phyloP scores from a whole-genome alignment of 164 flowering plant genomes.

The Kalanchoe fedtschenkoi region DNA sequence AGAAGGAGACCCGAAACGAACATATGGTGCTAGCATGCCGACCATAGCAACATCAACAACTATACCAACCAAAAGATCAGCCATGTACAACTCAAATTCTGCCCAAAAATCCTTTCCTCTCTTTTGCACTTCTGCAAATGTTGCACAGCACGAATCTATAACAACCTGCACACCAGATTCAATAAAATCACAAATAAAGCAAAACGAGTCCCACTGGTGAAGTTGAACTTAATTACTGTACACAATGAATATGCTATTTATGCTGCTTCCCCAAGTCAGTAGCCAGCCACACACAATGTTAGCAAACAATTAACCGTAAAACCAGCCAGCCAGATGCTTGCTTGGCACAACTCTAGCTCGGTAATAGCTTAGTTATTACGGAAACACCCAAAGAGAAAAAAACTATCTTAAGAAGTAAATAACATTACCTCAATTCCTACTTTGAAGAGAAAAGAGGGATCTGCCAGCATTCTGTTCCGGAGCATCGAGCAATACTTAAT shows the following conservation, averaged over 20 bases:
- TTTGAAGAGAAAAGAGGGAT: conserved; percentile 85
- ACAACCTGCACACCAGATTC: conserved; percentile 42
- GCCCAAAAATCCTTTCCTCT: conserved; percentile 96
- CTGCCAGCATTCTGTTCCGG: conserved; percentile 84
- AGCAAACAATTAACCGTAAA: not conserved
- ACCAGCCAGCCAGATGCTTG: no score
- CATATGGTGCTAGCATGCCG: conserved; percentile 86
- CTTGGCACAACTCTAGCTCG: no score
- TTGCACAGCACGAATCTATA: conserved; percentile 94
- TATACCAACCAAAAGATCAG: conserved; percentile 78
- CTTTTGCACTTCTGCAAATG: conserved; percentile 89
- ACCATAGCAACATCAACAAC: conserved; percentile 82
- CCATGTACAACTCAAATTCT: conserved; percentile 85
- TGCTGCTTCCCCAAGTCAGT: no score
- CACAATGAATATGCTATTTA: no score
- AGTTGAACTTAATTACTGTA: no score
- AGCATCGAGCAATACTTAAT: conserved; percentile 60
- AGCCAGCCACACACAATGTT: no score
- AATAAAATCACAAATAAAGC: not conserved
- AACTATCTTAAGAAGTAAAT: not conserved
- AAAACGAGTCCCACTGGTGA: no score
- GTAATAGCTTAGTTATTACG: not conserved
- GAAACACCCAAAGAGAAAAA: not conserved
- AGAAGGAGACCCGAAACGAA: conserved; percentile 64
- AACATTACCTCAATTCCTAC: conserved; percentile 76